phyloP scores from a whole-genome alignment of 805 yeast genomes.

The Komagataella kurtzmanii region DNA sequence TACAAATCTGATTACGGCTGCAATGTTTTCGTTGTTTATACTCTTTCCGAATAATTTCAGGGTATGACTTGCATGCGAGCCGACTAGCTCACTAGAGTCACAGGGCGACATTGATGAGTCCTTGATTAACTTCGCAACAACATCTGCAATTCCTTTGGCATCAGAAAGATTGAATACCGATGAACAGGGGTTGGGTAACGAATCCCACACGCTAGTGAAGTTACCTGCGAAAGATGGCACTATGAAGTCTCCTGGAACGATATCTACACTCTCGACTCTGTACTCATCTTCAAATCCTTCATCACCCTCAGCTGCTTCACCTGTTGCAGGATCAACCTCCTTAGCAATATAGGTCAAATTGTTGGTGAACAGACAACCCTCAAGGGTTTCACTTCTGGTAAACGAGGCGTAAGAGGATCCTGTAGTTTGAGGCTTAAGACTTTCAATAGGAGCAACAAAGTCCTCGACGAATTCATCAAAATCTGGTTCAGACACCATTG shows the following conservation, averaged over 20 bases:
- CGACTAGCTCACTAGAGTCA: conserved; percentile 59
- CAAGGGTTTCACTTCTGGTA: conserved; percentile 34
- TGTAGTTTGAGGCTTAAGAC: conserved; percentile 53
- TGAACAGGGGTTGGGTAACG: conserved; percentile 44
- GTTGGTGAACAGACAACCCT: conserved; percentile 38
- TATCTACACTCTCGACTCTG: conserved; percentile 67
- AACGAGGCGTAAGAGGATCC: conserved; percentile 75
- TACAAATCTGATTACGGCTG: conserved; percentile 34
- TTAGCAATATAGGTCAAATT: conserved; percentile 61
- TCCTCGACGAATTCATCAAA: conserved; percentile 48
- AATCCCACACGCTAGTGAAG: conserved; percentile 65
- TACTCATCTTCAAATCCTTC: conserved; percentile 92
- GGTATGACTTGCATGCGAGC: conserved; percentile 44
- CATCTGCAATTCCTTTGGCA: conserved; percentile 34
- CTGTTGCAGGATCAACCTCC: conserved; percentile 67
- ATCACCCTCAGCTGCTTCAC: conserved; percentile 49
- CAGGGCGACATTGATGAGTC: conserved; percentile 56
- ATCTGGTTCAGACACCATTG: conserved; percentile 56
- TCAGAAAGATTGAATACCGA: conserved; percentile 56
- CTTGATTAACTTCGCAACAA: conserved; percentile 37
- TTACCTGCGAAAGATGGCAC: conserved; percentile 66
- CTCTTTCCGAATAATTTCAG: conserved; percentile 79
- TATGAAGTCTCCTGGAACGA: conserved; percentile 73
- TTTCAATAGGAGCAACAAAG: conserved; percentile 60
- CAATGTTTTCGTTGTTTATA: conserved; percentile 40